Conservation (phyloP, 1,139 yeast species). For the Candida tropicalis region DNA sequence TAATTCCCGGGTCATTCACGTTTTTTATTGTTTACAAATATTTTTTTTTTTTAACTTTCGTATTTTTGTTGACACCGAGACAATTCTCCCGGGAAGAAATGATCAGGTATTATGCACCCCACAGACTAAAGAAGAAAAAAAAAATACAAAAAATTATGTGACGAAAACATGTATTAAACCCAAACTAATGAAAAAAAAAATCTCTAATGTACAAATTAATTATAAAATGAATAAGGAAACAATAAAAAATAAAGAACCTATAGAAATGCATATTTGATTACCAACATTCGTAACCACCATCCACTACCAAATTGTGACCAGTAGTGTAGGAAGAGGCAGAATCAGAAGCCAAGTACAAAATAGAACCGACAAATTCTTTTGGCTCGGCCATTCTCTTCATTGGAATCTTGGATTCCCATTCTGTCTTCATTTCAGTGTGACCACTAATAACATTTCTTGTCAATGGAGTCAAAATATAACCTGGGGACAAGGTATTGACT, state of each 20-base stretch:
- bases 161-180: not conserved
- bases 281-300: constrained; percentile 51
- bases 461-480: constrained; percentile 52
- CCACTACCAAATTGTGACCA: constrained; percentile 53
- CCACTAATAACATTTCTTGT: constrained; percentile 50
- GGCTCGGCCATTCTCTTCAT: constrained; percentile 57
- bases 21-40: too few relatives aligned
- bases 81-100: too few relatives aligned
- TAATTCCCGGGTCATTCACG: too few relatives aligned
- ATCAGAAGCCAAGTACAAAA: constrained; percentile 50
- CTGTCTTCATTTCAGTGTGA: constrained; percentile 48
- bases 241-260: too few relatives aligned
- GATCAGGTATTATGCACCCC: too few relatives aligned
- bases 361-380: constrained; percentile 50
- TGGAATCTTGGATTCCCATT: constrained; percentile 52
- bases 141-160: not conserved
- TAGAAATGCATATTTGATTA: too few relatives aligned
- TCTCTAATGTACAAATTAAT: constrained; percentile 1
- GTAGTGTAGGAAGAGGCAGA: constrained; percentile 50
- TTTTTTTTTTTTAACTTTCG: too few relatives aligned
- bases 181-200: not conserved
- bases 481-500: constrained; percentile 51
- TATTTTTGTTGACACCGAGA: too few relatives aligned
- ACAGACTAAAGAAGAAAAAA: not conserved
- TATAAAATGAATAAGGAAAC: not conserved